Base-by-base conservation (phyloP, 192 early-diverging fungal genomes). In the Rhizophagus sp. region DNA sequence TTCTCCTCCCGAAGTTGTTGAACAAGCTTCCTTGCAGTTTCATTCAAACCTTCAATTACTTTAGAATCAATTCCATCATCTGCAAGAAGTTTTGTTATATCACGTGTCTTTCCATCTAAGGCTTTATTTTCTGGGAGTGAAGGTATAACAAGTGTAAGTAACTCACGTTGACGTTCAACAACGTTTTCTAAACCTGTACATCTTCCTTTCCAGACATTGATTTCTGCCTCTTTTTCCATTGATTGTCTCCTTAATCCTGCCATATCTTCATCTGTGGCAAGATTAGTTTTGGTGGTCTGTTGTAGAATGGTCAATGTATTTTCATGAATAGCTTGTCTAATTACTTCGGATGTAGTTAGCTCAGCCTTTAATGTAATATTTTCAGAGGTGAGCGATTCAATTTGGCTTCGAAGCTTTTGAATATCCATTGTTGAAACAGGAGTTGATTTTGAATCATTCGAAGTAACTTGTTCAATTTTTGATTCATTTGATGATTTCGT, bases 1-100 rank as follows among this genome's bases (percentile, higher is more conserved):
- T 73, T 73, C 57, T 73, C 72, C 11, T 73, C 72, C 3, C 49
- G 72, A 73, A 73, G 44, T 15, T 73, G n/a, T 73, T 27, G 72
- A 4, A 74, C 17, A 1, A 74, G 4, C 50, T 30, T 10, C 2
- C 30, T 61, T 27, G 49, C 50, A 27, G 24, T 30, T 33, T 74
- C 73, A 34, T 15, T 57, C 4, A 74, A 47, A 34, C 49, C 73
- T 74, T 49, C 15, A 50, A 74, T 44, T 17, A n/a, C 47, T n/a
- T 74, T 57, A 25, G 22, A 44, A 52, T 74, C 73, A 74, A 74
- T 13, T 24, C 49, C 73, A 30, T 74, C 47, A 50, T 52, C 17
- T 1, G 11, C 73, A 22, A 74, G 4, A 30, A 73, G 17, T 30
- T 27, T 30, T 74, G 22, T 74, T 74, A 61, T 74, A 1, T 61